These are phyloP conservation scores for Myrica gale DNA, from an alignment of 306 rosid genomes.

Conservation along the genomic window DNA sequence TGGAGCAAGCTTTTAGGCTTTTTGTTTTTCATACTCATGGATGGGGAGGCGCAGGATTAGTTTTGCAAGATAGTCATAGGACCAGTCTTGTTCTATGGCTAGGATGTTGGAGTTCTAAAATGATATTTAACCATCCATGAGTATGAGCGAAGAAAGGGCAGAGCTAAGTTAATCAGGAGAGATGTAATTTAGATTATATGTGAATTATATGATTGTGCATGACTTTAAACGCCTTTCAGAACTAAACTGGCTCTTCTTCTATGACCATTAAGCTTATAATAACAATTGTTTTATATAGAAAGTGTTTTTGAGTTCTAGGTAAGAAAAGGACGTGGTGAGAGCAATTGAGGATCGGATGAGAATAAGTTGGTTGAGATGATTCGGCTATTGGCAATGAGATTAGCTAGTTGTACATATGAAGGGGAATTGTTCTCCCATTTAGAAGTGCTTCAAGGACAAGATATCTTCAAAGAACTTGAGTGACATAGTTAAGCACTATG, in stretches of 20 bases:
- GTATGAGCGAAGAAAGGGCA: background rate
- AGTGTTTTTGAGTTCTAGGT: background rate
- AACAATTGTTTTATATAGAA: background rate
- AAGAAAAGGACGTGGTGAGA: background rate
- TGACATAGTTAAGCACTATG: background rate
- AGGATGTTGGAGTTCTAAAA: conserved; percentile 5
- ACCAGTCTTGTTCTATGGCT: background rate
- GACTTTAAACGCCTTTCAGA: background rate
- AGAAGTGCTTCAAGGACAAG: background rate
- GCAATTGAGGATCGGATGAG: background rate
- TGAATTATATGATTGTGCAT: background rate
- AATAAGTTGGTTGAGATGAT: too few species aligned
- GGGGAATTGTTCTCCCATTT: background rate
- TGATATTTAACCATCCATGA: background rate
- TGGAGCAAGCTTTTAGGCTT: background rate
- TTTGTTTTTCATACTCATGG: background rate
- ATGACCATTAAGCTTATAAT: background rate
- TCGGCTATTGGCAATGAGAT: too few species aligned
- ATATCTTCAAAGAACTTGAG: background rate
- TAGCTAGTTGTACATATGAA: too few species aligned
- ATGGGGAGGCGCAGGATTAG: background rate
- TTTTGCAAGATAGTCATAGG: background rate
- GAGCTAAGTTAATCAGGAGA: too few species aligned
- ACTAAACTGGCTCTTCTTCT: background rate
- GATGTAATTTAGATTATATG: background rate